A percentile compares a stretch with the other conserved stretches of the same genome.
phyloP scores from a whole-genome alignment of 2,329 filamentous ascomycete genomes.

The Fusarium sp. region DNA sequence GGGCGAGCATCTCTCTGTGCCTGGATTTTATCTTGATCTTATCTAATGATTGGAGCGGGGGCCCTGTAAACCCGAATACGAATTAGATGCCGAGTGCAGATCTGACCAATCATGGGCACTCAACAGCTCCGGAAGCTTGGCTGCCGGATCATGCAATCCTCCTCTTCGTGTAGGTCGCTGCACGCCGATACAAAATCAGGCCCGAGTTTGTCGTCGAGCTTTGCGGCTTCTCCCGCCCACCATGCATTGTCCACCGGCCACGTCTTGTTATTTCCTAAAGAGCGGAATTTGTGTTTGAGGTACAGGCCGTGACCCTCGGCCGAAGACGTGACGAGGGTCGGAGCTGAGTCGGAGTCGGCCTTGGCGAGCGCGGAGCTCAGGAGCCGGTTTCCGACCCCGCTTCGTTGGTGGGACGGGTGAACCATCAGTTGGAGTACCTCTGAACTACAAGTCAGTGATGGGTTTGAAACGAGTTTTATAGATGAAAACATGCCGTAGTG shows the following conservation, averaged over 20 bases:
- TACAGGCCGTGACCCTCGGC: slow-evolving; percentile 34
- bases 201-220: slow-evolving; percentile 15
- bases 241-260: slow-evolving; percentile 36
- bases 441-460: slow-evolving; percentile 7
- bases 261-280: slow-evolving; percentile 14
- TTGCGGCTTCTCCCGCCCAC: slow-evolving; percentile 35
- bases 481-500: slow-evolving; percentile 30
- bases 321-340: slow-evolving; percentile 34
- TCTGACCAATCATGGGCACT: slow-evolving; percentile 1
- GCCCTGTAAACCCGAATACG: slow-evolving; percentile 30
- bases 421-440: slow-evolving; percentile 43
- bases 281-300: slow-evolving; percentile 26
- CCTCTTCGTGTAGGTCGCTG: slow-evolving; percentile 32
- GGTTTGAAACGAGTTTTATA: not conserved
- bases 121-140: slow-evolving; percentile 18
- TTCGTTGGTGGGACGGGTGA: slow-evolving; percentile 37
- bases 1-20: slow-evolving; percentile 25
- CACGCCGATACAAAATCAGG: slow-evolving; percentile 9
- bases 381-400: slow-evolving; percentile 34
- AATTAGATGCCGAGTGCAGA: slow-evolving; percentile 20
- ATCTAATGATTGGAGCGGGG: slow-evolving; percentile 40
- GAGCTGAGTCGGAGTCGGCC: slow-evolving; percentile 25
- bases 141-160: slow-evolving; percentile 42
- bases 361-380: slow-evolving; percentile 26
- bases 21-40: slow-evolving; percentile 42